Evolutionary conservation across 495 filamentous ascomycete genomes (phyloP).

Genomic region (Beverwykella pulmonaria): DNA sequence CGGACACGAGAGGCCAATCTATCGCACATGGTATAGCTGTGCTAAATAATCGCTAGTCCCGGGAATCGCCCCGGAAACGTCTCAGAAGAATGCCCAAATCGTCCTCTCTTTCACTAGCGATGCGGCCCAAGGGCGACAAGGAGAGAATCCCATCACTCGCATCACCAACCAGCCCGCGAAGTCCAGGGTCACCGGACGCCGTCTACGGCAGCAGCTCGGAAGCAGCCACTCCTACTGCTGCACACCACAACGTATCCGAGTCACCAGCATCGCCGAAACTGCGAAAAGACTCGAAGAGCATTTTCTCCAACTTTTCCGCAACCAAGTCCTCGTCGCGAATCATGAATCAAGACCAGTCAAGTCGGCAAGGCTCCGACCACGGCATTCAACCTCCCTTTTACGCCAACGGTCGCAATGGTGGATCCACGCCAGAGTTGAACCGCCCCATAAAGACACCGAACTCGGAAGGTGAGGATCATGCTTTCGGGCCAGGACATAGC

Average conservation of each 20-base stretch:
- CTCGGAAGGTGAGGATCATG: slow-evolving; percentile 17
- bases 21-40: slow-evolving; percentile 22
- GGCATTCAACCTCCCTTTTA: slow-evolving; percentile 21
- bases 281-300: slow-evolving; percentile 55
- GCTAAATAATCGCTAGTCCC: slow-evolving; percentile 24
- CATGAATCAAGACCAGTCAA: slow-evolving; percentile 37
- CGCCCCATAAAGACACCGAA: slow-evolving; percentile 27
- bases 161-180: slow-evolving; percentile 29
- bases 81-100: slow-evolving; percentile 41
- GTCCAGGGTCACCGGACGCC: slow-evolving; percentile 20
- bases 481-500: background rate
- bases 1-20: background rate
- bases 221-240: slow-evolving; percentile 55
- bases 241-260: slow-evolving; percentile 58
- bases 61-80: slow-evolving; percentile 19
- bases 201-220: slow-evolving; percentile 23
- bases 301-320: slow-evolving; percentile 61
- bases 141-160: slow-evolving; percentile 8
- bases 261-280: slow-evolving; percentile 56
- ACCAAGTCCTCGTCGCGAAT: slow-evolving; percentile 56
- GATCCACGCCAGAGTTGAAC: slow-evolving; percentile 39
- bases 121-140: slow-evolving; percentile 29
- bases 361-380: slow-evolving; percentile 16
- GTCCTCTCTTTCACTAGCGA: slow-evolving; percentile 38
- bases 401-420: slow-evolving; percentile 23